Evolutionary conservation across 1,284 basidiomycete genomes (phyloP).

Genomic region (Trichosporon coremiiforme): DNA sequence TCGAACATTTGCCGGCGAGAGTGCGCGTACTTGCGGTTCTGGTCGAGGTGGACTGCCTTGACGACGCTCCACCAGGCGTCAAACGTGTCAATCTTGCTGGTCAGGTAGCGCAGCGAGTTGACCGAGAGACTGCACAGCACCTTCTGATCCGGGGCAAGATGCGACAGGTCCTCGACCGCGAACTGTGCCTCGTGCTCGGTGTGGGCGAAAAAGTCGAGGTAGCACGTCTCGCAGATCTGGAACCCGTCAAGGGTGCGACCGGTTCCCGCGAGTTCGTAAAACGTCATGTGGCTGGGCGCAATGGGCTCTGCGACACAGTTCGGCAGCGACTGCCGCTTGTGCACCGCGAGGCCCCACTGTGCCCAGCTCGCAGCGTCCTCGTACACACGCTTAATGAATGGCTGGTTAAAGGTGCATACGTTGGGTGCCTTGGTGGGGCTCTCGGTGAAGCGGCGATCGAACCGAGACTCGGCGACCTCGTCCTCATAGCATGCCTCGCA

Average conservation of each 20-base stretch:
- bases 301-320: not conserved
- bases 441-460: conserved; percentile 6
- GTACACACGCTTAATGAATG: not conserved
- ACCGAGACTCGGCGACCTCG: not conserved
- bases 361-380: not conserved
- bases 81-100: conserved; percentile 7
- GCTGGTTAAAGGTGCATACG: conserved; percentile 12
- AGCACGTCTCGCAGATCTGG: conserved; percentile 13
- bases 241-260: not conserved
- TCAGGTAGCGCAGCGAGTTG: conserved; percentile 13
- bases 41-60: not conserved
- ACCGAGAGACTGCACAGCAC: conserved; percentile 11
- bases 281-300: conserved; percentile 14
- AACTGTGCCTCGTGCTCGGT: not conserved
- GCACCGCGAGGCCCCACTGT: conserved; percentile 15
- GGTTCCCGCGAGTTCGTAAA: not conserved
- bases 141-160: not conserved
- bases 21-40: not conserved
- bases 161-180: not conserved
- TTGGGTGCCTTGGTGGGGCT: not conserved
- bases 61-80: not conserved
- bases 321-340: not conserved
- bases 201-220: conserved; percentile 12
- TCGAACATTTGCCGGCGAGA: not conserved
- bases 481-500: conserved; percentile 17